Percentiles rank a stretch among this genome's conserved stretches.
phyloP scores from a whole-genome alignment of 805 yeast species.

The Metschnikowia baotianmanensis region DNA sequence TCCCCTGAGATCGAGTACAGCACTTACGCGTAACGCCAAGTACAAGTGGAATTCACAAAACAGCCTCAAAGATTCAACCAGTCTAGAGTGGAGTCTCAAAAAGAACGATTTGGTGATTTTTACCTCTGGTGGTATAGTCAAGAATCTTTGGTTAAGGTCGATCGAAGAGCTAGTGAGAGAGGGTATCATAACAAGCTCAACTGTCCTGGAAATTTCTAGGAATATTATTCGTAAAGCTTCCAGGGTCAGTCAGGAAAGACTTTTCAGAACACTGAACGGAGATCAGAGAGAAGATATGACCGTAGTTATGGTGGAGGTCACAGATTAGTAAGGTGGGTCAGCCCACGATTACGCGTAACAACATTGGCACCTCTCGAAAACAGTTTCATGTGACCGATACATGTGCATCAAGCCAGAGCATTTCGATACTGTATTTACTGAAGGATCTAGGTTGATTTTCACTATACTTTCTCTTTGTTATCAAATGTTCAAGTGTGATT shows the following conservation, averaged over 20 bases:
- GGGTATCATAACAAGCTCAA: background rate
- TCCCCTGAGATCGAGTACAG: conserved; percentile 1
- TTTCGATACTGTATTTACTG: no score
- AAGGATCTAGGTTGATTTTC: no score
- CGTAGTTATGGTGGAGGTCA: conserved; percentile 2
- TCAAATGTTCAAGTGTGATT: no score
- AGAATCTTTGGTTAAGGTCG: background rate
- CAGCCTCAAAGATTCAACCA: background rate
- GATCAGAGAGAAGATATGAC: conserved; percentile 6
- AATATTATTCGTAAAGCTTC: conserved; percentile 1
- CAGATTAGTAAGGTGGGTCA: no score
- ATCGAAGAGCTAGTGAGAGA: conserved; percentile 1
- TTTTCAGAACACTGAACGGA: background rate
- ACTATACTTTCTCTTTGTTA: no score
- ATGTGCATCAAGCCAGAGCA: no score
- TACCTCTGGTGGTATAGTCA: conserved; percentile 2
- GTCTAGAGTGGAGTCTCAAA: conserved; percentile 6
- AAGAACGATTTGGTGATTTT: conserved; percentile 2
- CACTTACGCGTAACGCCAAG: background rate
- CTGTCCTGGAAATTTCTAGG: background rate
- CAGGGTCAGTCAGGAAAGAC: background rate
- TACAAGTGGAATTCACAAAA: background rate
- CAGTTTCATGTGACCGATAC: no score
- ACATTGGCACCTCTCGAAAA: no score
- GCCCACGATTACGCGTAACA: no score